phyloP scores from a whole-genome alignment of 176 grass and related monocot genomes.

The Avena sativa region DNA sequence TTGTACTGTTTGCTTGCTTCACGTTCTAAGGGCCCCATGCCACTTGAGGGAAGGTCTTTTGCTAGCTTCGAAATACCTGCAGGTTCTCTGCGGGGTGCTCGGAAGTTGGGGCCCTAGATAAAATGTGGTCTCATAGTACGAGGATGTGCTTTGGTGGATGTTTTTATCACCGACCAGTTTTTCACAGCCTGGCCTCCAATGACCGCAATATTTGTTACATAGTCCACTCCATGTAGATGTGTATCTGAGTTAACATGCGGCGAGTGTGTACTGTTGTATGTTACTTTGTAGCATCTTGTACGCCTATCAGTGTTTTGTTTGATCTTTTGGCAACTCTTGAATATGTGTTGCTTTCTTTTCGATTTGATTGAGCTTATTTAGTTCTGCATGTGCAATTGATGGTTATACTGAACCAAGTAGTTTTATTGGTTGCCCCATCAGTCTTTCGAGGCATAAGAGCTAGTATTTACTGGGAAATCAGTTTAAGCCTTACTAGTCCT shows the following conservation, averaged over 20 bases:
- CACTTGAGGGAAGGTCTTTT: slow-evolving; percentile 60
- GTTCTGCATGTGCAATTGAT: background rate
- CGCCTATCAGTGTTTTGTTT: background rate
- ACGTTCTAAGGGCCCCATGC: slow-evolving; percentile 49
- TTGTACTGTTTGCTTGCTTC: background rate
- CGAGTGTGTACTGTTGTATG: background rate
- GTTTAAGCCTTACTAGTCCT: background rate
- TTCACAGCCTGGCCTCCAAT: slow-evolving; percentile 81
- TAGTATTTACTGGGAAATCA: background rate
- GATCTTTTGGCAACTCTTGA: background rate
- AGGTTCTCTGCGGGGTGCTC: slow-evolving; percentile 65
- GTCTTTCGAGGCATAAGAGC: background rate
- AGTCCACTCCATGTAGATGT: background rate
- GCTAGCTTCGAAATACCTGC: slow-evolving; percentile 73
- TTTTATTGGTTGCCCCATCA: background rate
- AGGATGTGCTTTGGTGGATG: slow-evolving; percentile 56
- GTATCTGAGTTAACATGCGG: background rate
- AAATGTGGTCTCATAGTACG: slow-evolving; percentile 81
- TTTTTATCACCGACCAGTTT: slow-evolving; percentile 35
- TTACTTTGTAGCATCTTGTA: background rate
- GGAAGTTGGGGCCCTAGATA: slow-evolving; percentile 58
- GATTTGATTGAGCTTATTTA: background rate
- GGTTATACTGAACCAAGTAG: background rate
- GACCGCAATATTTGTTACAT: slow-evolving; percentile 41
- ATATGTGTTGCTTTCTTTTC: background rate